Evolutionary conservation across 225 moss, liverwort and hornwort genomes (phyloP), one percentile per base, ranked within the genome.

Genomic region (Bryoerythrophyllum caledonicum): DNA sequence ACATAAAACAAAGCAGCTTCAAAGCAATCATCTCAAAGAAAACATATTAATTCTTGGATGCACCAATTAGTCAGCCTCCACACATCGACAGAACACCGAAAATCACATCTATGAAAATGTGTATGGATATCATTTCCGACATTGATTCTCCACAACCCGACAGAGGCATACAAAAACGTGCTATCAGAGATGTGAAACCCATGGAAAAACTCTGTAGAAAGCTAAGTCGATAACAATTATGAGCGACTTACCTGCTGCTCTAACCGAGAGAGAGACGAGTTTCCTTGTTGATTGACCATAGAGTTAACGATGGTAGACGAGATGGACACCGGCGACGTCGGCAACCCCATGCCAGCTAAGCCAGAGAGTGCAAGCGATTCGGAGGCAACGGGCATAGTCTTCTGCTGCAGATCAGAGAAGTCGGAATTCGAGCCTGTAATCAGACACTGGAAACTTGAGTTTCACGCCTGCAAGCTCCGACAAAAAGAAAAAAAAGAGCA

Each of bases 321-420:
- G 41, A 90, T 84, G 51, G 89, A 90, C 53, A 78, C 81, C 20
- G 89, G 89, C 8, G 89, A 90, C 10, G 89, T 80, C 4, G 89
- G 89, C 79, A 90, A 64, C 65, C 83, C 86, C 86, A 83, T 84
- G 38, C 81, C 85, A 67, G 67, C 86, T 72, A 88, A 83, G 57
- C 88, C 88, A 51, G 85, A 83, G 40, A 85, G 75, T 53, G 80
- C 85, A 53, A 79, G 79, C 73, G 83, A 80, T 54, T 88, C 88
- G 67, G 85, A 69, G 40, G 70, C 76, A 49, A 73, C 69, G 35
- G 77, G 77, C 48, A 84, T 32, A 65, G 35, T 80, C 52, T 86
- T 84, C 71, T 79, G 86, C 71, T 79, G 86, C 53, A 86, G 71
- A 60, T 84, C 82, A 55, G 86, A 71, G 71, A 82, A 81, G 53